Evolutionary conservation across 2,329 filamentous ascomycete species (phyloP), one percentile per base, ranked within the genome.

Genomic region (Neurospora crassa): DNA sequence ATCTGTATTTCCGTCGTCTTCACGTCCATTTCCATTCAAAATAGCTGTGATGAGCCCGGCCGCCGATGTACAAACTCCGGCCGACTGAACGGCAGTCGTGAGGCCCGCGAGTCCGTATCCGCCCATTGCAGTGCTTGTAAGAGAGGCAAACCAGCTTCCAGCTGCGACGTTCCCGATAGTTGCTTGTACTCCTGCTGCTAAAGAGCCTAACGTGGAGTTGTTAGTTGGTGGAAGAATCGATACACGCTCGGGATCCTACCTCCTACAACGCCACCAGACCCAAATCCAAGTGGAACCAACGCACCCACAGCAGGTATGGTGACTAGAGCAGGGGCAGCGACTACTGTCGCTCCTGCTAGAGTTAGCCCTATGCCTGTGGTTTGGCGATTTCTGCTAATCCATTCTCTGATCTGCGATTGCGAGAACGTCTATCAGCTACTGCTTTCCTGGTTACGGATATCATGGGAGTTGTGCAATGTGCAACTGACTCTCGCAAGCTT

Each of bases 51-150:
- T 16, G 10, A 63, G 29, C 29, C 29, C 14, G 1, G 53, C 8
- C 29, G 34, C 53, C 0, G 53, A 18, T 11, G 53, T 37, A 29
- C 18, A 63, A 2, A 18, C 29, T 16, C 29, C 53, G 29, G 16
- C 24, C 2, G 53, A 18, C 29, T 63, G 53, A n/a, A 37, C 53
- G 29, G 53, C 53, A 10, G 53, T 37, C 14, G 53, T 63, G 4
- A 63, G 53, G 7, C 53, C 16, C 2, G 53, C 53, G 1, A 63
- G 53, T 63, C 75, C 77, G 5, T 74, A 74, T 0, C 77, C 77
- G 8, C 74, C 76, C 59, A 75, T 75, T 1, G 71, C 77, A 0
- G 75, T 75, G 67, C 76, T 78, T 40, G 76, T 75, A 8, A 73
- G 16, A 1, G 68, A 69, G 5, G 77, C 74, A 12, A 77, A 76